Evolutionary conservation across 2,329 filamentous ascomycete genomes (phyloP), one percentile per base, ranked within the genome.

Genomic region (Epicoccum sorghinum): DNA sequence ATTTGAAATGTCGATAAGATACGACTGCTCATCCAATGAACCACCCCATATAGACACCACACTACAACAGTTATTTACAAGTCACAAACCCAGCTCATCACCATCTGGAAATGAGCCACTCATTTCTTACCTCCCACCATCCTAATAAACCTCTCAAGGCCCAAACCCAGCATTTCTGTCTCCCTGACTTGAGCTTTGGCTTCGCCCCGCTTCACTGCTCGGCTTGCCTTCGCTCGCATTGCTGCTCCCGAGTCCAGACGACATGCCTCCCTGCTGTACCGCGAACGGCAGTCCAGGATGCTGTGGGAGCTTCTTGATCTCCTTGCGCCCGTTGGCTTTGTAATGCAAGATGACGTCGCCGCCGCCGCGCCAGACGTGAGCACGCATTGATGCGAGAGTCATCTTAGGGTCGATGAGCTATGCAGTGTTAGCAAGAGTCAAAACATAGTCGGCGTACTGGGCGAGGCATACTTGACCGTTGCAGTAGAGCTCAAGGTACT

Each of bases 401-500:
- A 96, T 97, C 29, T 88, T 89, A 6, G 88, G 86, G 2, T 89
- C 85, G 24, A 98, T 80, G 54, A 89, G 75, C 80, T 82, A 50
- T 47, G 7, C 1, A 0, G 12, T 14, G 38, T 56, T 47, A 60
- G 49, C 9, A n/a, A 7, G 9, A 7, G 6, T 32, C 9, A 29
- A 9, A 29, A 9, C 27, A 9, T 29, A 3, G 27, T 9, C 9
- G 9, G 24, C 10, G 40, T 12, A 37, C 14, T 9, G 24, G 10
- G 45, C 5, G 23, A 35, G 3, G 78, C 86, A 70, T 77, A 95
- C 92, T 82, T 92, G 90, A 49, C 93, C 90, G 70, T 97, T 93
- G 75, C 95, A 98, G 73, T 96, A 96, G 44, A 99, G 79, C 72
- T 99, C 95, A 29, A 99, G 79, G 76, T 97, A 97, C 69, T 98